Evolutionary conservation across 1,284 basidiomycete genomes (phyloP), one percentile per base, ranked within the genome.

Genomic region (Apiotrichum laibachii): DNA sequence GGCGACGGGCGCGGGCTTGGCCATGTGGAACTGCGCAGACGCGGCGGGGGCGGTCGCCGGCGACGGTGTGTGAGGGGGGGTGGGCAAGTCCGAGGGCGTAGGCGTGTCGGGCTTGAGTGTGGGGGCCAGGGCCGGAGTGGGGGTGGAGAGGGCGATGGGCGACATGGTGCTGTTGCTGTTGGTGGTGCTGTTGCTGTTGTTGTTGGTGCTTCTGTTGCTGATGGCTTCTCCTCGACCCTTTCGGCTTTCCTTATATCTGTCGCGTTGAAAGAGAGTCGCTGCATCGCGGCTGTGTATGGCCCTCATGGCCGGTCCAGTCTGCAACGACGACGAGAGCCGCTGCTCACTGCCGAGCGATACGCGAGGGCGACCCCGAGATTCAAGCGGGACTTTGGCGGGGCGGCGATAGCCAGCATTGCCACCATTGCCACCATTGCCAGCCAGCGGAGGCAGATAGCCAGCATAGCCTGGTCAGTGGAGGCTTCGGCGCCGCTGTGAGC

Each of bases 1-100:
- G 19, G 49, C 49, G 31, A 19, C 13, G 6, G 49, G 49, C 35
- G 60, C 53, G 39, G 57, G 53, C 5, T 49, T 33, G 26, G 43
- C 19, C 43, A 44, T 44, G 43, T 44, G 43, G 19, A 44, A 44
- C 43, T 44, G 43, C 12, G 43, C 43, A n/a, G 43, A 44, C 9
- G 43, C 19, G 43, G 40, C 40, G 4, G 13, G 40, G 16, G 40
- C 40, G 11, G n/a, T 4, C 15, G 40, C 40, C 9, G n/a, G 40
- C 40, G 43, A n/a, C 9, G 43, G 43, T 1, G 43, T 10, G 19
- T n/a, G 19, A 2, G 43, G 43, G 8, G 43, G 43, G 2, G 43
- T 44, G 12, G 43, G 43, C 8, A 44, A 19, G 19, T 21, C 43
- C 2, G 40, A 16, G 15, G 15, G 16, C 2, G 43, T 3, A 3